Base-by-base conservation (phyloP, 768 basidiomycete species). In the Coprinopsis strossmayeri region DNA sequence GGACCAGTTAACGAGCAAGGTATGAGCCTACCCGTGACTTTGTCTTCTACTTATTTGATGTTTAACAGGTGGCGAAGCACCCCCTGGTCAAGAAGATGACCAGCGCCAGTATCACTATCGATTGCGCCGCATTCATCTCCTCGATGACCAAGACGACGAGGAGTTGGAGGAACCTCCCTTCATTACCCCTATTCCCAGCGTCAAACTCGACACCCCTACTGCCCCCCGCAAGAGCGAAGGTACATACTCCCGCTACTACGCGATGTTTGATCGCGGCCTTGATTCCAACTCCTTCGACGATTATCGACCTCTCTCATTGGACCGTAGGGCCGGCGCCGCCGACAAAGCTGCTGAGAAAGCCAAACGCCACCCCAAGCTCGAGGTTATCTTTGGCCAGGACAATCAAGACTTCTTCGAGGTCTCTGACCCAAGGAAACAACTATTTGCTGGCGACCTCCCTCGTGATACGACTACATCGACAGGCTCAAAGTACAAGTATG, bases 131-230 rank as follows among this genome's bases (percentile, higher is more conserved):
- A 45, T 45, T 20, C 43, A 28, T 5, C 3, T 45, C 15, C 27
- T 32, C 7, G 43, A 32, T 3, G 43, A 45, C 26, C 40, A 42
- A 23, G 40, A 42, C 9, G 40, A 42, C 18, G 40, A 26, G 18
- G 43, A 45, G 27, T 3, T 32, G 3, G 27, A 28, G 7, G 43
- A 45, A 11, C 4, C 43, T 5, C 25, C 43, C 27, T 45, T 45
- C 43, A 45, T 45, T 18, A 45, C 43, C 3, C 43, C 43, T n/a
- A 45, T 45, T 32, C 43, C 43, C 27, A 45, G 43, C 18, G 43
- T 45, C 43, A 45, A 32, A 32, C 5, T 45, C 25, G 43, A 45
- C 20, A 28, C 27, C 25, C 43, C 43, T 20, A 11, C 7, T 32
- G 43, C 43, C 12, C 43, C 43, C n/a, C 25, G 28, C 27, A 45